A percentile compares a stretch with the other conserved stretches of the same genome.
These are phyloP conservation scores for Stachybotrys chlorohalonatus DNA, from an alignment of 2,329 filamentous ascomycete genomes.

Conservation along the genomic window DNA sequence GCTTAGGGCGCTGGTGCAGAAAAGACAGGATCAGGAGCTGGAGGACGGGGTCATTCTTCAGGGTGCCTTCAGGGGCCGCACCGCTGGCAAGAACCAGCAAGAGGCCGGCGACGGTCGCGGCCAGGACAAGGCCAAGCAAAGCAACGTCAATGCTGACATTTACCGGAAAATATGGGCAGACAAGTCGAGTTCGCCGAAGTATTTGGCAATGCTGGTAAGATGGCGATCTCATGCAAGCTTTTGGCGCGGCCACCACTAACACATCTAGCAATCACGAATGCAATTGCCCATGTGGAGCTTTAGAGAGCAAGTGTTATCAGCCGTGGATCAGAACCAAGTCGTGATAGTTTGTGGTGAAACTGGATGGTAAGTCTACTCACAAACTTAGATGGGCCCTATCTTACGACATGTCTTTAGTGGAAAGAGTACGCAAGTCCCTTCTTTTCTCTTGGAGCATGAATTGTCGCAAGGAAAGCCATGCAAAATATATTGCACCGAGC, in stretches of 20 bases:
- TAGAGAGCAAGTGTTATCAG: conserved; percentile 64
- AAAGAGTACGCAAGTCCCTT: conserved; percentile 95
- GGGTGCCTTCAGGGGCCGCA: conserved; percentile 62
- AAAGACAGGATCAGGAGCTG: conserved; percentile 58
- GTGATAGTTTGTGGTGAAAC: conserved; percentile 96
- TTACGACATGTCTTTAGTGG: conserved; percentile 41
- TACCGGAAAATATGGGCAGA: conserved; percentile 51
- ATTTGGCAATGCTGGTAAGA: conserved; percentile 67
- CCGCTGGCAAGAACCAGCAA: conserved; percentile 32
- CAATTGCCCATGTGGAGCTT: conserved; percentile 88
- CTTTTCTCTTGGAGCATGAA: conserved; percentile 85
- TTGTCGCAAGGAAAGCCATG: conserved; percentile 70
- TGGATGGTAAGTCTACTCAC: conserved; percentile 50
- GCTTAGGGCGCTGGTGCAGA: conserved; percentile 61
- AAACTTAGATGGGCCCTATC: not conserved
- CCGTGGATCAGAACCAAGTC: conserved; percentile 72
- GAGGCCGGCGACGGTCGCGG: conserved; percentile 40
- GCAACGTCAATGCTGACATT: conserved; percentile 32
- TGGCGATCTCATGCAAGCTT: not conserved
- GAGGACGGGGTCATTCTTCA: conserved; percentile 69
- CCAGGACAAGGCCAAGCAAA: conserved; percentile 32
- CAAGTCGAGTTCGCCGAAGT: conserved; percentile 50
- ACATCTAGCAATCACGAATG: conserved; percentile 49
- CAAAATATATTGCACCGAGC: conserved; percentile 94
- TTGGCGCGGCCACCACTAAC: conserved; percentile 4